phyloP scores from a whole-genome alignment of 1,284 basidiomycete genomes.

The Melampsora occidentalis region DNA sequence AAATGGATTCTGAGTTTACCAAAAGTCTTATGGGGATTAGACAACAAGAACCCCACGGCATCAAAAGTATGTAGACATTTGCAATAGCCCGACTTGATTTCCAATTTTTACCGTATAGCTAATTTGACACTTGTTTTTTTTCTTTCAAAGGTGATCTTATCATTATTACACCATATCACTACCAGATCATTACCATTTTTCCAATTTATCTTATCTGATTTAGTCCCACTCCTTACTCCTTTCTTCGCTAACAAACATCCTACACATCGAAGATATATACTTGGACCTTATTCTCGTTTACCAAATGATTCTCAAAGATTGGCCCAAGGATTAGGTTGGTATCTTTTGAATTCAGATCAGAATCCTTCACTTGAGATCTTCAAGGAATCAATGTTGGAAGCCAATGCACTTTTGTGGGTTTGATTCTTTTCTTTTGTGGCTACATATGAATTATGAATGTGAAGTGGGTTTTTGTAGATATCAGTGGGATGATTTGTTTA shows the following conservation, averaged over 20 bases:
- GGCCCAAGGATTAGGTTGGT: slow-evolving; percentile 24
- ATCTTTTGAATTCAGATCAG: slow-evolving; percentile 12
- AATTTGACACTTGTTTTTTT: not conserved
- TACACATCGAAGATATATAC: not conserved
- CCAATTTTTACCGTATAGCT: no score
- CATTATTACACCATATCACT: slow-evolving; percentile 24
- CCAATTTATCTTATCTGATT: not conserved
- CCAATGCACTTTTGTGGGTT: not conserved
- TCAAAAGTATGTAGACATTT: slow-evolving; percentile 17
- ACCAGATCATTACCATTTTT: slow-evolving; percentile 29
- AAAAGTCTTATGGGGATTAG: slow-evolving; percentile 36
- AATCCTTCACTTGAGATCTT: not conserved
- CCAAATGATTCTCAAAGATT: slow-evolving; percentile 10
- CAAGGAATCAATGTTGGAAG: not conserved
- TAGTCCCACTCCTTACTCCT: slow-evolving; percentile 14
- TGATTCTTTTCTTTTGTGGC: not conserved
- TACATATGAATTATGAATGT: no score
- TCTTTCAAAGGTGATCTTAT: slow-evolving; percentile 14
- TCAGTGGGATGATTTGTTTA: no score
- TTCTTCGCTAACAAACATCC: slow-evolving; percentile 29
- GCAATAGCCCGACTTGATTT: no score
- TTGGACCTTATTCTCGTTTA: slow-evolving; percentile 32
- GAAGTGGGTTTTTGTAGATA: no score
- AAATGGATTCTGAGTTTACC: slow-evolving; percentile 37
- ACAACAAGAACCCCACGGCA: slow-evolving; percentile 15